Conservation (phyloP, 108 stramenopile species). For the Fragilaria crotonensis region DNA sequence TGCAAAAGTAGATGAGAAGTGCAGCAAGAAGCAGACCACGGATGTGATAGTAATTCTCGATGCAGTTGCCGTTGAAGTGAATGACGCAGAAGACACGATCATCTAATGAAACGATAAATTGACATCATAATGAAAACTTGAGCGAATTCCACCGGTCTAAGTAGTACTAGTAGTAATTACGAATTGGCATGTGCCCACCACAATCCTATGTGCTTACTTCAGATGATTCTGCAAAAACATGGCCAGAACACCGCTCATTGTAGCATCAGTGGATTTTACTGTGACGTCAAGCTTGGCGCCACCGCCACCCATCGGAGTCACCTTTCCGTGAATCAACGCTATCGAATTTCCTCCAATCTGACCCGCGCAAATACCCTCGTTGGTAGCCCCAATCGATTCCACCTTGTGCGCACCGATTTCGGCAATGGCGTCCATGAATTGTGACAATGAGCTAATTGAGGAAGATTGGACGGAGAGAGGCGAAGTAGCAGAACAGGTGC, state of each 20-base stretch:
- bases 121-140: no score
- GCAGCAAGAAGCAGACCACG: no score
- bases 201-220: no score
- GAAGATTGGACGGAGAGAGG: constrained; percentile 41
- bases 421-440: constrained; percentile 51
- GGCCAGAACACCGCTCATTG: constrained; percentile 54
- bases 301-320: constrained; percentile 46
- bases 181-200: no score
- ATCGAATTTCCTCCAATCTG: constrained; percentile 64
- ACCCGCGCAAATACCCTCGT: constrained; percentile 83
- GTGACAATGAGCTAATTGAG: constrained; percentile 34
- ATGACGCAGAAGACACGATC: no score
- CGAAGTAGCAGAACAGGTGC: constrained; percentile 51
- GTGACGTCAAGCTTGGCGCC: constrained; percentile 58
- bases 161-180: no score
- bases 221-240: constrained; percentile 55
- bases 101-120: no score
- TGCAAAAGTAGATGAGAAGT: no score
- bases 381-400: constrained; percentile 81
- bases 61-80: no score
- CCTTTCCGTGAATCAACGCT: constrained; percentile 75
- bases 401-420: constrained; percentile 55
- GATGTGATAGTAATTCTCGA: no score
- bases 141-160: no score
- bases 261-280: constrained; percentile 70